These are phyloP conservation scores for Termitomyces sp. DNA, from an alignment of 768 basidiomycete genomes.

Conservation along the genomic window DNA sequence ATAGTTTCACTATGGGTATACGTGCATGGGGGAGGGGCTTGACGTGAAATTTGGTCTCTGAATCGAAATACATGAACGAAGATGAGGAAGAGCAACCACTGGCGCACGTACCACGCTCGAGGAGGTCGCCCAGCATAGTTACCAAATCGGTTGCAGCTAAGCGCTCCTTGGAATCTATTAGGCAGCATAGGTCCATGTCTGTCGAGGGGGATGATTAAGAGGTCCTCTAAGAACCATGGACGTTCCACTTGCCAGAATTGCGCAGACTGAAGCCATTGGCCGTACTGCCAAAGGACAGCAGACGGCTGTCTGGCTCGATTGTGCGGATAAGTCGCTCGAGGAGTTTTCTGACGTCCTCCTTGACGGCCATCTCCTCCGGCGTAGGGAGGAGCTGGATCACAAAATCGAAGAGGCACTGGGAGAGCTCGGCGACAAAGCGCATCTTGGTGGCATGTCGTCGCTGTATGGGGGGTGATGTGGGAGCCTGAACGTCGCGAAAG, in stretches of 20 bases:
- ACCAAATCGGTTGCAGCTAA: slow-evolving; percentile 87
- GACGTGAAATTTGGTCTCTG: slow-evolving; percentile 95
- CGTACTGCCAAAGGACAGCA: slow-evolving; percentile 94
- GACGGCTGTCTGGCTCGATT: slow-evolving; percentile 86
- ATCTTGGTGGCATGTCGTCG: slow-evolving; percentile 49
- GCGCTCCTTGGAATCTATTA: slow-evolving; percentile 85
- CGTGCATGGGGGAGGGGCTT: slow-evolving; percentile 95
- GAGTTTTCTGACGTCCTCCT: slow-evolving; percentile 93
- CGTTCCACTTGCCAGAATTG: slow-evolving; percentile 71
- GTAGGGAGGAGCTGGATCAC: slow-evolving; percentile 91
- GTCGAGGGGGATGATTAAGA: slow-evolving; percentile 10
- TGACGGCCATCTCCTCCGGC: slow-evolving; percentile 85
- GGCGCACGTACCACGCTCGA: slow-evolving; percentile 77
- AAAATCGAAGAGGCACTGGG: slow-evolving; percentile 90
- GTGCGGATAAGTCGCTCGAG: slow-evolving; percentile 94
- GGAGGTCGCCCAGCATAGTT: slow-evolving; percentile 87
- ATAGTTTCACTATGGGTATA: slow-evolving; percentile 98
- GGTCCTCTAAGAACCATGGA: not conserved
- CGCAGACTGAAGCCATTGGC: slow-evolving; percentile 96
- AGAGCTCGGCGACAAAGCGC: slow-evolving; percentile 77
- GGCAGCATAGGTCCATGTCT: slow-evolving; percentile 99
- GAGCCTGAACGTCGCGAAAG: slow-evolving; percentile 33
- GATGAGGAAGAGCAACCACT: slow-evolving; percentile 4
- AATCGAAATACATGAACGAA: not conserved
- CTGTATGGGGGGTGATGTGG: slow-evolving; percentile 31